These are phyloP conservation scores for Penicillium sp. DNA, from an alignment of 2,329 filamentous ascomycete genomes.

Conservation along the genomic window DNA sequence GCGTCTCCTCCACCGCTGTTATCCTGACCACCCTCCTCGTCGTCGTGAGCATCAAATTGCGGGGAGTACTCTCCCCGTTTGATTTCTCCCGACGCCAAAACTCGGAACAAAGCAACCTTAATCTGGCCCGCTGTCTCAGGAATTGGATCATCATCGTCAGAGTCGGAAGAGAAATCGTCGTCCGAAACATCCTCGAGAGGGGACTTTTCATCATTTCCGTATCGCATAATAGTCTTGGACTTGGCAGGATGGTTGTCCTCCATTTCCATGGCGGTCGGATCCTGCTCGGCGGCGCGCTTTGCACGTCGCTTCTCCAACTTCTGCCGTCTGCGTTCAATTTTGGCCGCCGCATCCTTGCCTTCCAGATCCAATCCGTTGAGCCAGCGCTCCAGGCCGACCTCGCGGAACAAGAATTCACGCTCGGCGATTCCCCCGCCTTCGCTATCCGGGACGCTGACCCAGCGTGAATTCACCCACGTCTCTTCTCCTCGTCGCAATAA, in stretches of 20 bases:
- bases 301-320: constrained; percentile 80
- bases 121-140: constrained; percentile 96
- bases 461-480: constrained; percentile 97
- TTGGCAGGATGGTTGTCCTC: constrained; percentile 33
- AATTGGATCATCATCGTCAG: constrained; percentile 73
- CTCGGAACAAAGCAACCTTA: constrained; percentile 94
- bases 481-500: constrained; percentile 88
- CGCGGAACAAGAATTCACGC: constrained; percentile 93
- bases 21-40: constrained; percentile 69
- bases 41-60: constrained; percentile 94
- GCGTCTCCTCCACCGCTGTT: constrained; percentile 65
- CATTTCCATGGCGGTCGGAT: constrained; percentile 48
- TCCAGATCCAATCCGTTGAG: constrained; percentile 94
- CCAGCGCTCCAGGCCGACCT: constrained; percentile 94
- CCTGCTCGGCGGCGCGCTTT: constrained; percentile 64
- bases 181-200: constrained; percentile 72
- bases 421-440: constrained; percentile 94
- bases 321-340: constrained; percentile 62
- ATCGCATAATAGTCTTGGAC: constrained; percentile 65
- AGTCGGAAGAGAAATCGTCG: constrained; percentile 68
- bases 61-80: constrained; percentile 98
- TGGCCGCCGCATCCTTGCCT: constrained; percentile 84
- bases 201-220: constrained; percentile 72
- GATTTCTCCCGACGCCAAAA: constrained; percentile 92
- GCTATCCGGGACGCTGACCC: constrained; percentile 88